Evolutionary conservation across 345 rosid species (phyloP).

Genomic region (Physaria fendleri): DNA sequence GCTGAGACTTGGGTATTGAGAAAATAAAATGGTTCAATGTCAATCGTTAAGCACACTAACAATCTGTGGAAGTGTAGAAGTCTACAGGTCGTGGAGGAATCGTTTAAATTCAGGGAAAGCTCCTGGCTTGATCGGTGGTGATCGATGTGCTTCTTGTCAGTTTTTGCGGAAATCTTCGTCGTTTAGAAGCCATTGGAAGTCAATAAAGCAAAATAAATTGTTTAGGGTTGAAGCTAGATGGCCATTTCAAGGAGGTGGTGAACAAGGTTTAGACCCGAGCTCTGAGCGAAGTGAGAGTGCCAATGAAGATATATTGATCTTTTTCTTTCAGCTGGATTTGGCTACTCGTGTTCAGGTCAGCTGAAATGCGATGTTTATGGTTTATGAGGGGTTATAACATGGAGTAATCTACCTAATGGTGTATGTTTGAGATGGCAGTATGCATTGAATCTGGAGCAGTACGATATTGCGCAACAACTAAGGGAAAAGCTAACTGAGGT

Average conservation of each 20-base stretch:
- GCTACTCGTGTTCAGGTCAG: constrained; percentile 86
- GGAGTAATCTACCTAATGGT: constrained; percentile 10
- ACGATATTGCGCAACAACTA: constrained; percentile 73
- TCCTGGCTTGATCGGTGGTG: constrained; percentile 28
- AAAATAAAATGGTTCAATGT: constrained; percentile 42
- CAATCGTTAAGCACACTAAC: constrained; percentile 46
- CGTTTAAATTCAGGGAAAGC: constrained; percentile 32
- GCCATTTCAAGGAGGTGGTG: constrained; percentile 58
- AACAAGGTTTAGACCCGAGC: constrained; percentile 49
- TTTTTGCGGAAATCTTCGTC: constrained; percentile 25
- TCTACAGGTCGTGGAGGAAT: constrained; percentile 39
- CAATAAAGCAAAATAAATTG: constrained; percentile 30
- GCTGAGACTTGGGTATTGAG: background rate
- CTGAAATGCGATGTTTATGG: background rate
- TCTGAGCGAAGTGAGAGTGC: constrained; percentile 80
- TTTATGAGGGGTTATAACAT: constrained; percentile 3
- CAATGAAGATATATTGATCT: constrained; percentile 82
- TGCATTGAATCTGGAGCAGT: constrained; percentile 83
- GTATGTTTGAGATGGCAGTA: constrained; percentile 45
- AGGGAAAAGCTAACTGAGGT: constrained; percentile 91
- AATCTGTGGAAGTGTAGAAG: constrained; percentile 37
- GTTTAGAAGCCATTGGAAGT: constrained; percentile 24
- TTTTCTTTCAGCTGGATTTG: constrained; percentile 84
- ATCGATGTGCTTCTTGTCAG: constrained; percentile 32
- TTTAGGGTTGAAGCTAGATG: constrained; percentile 71